Percentiles rank a stretch among this genome's conserved stretches.
Conservation (phyloP, 2,329 filamentous ascomycete species). For the Sarocladium strictum region DNA sequence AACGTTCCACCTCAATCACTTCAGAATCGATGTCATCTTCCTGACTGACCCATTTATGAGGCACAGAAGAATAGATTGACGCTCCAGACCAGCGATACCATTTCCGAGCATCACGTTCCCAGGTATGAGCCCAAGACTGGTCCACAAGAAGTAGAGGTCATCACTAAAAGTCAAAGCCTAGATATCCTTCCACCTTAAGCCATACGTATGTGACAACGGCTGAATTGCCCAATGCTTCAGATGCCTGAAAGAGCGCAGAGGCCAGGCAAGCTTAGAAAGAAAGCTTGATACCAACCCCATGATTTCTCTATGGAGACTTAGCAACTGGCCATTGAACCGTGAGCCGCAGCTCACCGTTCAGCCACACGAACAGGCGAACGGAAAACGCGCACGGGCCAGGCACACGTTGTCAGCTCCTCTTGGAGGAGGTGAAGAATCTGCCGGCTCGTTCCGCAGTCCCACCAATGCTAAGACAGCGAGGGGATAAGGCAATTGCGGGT, state of each 20-base stretch:
- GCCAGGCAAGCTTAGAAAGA: not conserved
- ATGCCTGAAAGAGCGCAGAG: not conserved
- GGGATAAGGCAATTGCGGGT: too few species aligned
- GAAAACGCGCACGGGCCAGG: too few species aligned
- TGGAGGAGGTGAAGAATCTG: not conserved
- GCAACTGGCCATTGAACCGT: too few species aligned
- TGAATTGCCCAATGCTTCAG: not conserved
- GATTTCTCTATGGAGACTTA: not conserved
- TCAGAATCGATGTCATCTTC: not conserved
- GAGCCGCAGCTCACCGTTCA: too few species aligned
- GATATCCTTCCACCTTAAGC: not conserved
- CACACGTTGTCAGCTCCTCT: not conserved
- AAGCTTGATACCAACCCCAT: not conserved
- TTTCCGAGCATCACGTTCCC: not conserved
- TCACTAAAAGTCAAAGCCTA: not conserved
- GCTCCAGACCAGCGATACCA: not conserved
- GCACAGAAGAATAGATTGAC: not conserved
- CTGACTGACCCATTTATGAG: not conserved
- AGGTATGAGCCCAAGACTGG: not conserved
- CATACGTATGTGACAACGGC: not conserved
- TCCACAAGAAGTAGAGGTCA: not conserved
- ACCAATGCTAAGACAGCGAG: not conserved
- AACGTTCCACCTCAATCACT: not conserved
- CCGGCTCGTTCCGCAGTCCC: not conserved
- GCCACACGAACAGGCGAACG: too few species aligned